phyloP scores from a whole-genome alignment of 2,329 filamentous ascomycete species.

The Cercospora brassicicola region DNA sequence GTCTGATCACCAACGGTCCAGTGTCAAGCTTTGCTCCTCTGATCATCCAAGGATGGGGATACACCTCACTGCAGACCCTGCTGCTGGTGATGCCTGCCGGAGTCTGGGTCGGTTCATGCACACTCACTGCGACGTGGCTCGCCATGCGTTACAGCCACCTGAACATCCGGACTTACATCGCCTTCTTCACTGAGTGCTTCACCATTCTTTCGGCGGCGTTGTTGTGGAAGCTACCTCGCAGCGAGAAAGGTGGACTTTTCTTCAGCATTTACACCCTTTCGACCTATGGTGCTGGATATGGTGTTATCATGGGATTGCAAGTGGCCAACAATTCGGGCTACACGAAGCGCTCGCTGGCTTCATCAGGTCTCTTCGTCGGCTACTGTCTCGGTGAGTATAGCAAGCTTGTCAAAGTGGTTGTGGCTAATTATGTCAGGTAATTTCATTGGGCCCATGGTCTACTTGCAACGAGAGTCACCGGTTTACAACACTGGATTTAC shows the following conservation, averaged over 20 bases:
- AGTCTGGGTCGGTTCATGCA: constrained; percentile 41
- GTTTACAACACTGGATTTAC: background rate
- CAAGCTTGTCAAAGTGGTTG: too few relatives aligned
- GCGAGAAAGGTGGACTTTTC: background rate
- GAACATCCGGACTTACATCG: constrained; percentile 3
- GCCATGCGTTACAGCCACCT: constrained; percentile 42
- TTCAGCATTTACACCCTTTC: background rate
- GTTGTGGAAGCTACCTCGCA: background rate
- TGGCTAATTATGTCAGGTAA: too few relatives aligned
- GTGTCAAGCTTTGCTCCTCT: constrained; percentile 50
- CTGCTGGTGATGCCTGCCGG: constrained; percentile 48
- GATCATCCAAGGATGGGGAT: constrained; percentile 50
- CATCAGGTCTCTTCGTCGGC: background rate
- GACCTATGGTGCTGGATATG: background rate
- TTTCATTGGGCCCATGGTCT: background rate
- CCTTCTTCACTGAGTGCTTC: background rate
- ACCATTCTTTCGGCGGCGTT: background rate
- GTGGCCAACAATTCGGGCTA: background rate
- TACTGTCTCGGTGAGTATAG: background rate
- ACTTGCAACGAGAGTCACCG: background rate
- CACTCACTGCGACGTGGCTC: constrained; percentile 45
- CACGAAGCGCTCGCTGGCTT: background rate
- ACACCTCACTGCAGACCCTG: constrained; percentile 46
- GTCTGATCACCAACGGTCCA: constrained; percentile 49
- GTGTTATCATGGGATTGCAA: background rate